Evolutionary conservation across 1,139 yeast genomes (phyloP), one percentile per base, ranked within the genome.

Genomic region (Yamadazyma mexicana): DNA sequence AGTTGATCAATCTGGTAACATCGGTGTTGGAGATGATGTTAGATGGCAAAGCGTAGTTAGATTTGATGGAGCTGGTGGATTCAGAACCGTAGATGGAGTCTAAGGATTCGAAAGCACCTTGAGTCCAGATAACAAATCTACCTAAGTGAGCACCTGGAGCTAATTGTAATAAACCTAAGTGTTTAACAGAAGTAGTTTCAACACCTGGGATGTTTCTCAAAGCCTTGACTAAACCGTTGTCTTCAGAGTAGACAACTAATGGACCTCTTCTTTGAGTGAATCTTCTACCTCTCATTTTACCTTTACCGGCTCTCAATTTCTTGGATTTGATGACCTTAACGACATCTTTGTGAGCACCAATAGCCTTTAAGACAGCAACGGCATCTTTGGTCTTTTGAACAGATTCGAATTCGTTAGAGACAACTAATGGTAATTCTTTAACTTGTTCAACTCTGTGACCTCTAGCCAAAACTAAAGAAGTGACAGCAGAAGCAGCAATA

Each of bases 81-180:
- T 85, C 95, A 56, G 96, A 82, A 71, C 96, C 96, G 94, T 94
- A 92, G 79, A 94, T 87, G 58, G 92, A 79, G 81, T 92, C 99
- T 69, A 92, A 84, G 65, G 92, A 84, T 70, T 91, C 87, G 74
- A 92, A 88, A 68, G 99, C 99, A 71, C 89, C 79, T 80, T 89
- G 96, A 67, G 98, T 91, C 98, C 98, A 92, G 88, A 92, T 87
- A 69, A 94, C 86, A 69, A 92, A 92, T 83, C 98, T 91, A 79
- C 98, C 98, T 66, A 92, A 82, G 83, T 92, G 98, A 69, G 98
- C 95, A 86, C 99, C 99, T 75, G 99, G 99, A 61, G 99, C 99
- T 69, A 92, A 87, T 81, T 92, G 98, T 73, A 94, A 87, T 67
- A 94, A 81, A 79, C 94, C 94, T 69, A 92, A 83, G 69, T 92